A percentile compares a stretch with the other conserved stretches of the same genome.
Conservation (phyloP, 1,139 yeast species). For the Suhomyces bolitotheri region DNA sequence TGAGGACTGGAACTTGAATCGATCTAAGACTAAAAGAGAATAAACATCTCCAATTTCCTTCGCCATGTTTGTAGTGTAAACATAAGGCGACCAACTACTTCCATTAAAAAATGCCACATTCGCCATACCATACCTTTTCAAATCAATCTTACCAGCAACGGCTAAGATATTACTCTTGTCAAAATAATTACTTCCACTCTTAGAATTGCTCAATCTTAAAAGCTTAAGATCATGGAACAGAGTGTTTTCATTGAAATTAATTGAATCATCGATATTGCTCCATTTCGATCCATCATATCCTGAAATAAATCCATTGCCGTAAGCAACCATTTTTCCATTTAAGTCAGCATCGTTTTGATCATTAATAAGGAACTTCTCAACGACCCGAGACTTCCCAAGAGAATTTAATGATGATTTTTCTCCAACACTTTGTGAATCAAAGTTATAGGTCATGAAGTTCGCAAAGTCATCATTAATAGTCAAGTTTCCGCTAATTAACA, state of each 20-base stretch:
- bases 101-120: conserved; percentile 76
- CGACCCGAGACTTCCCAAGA: conserved; percentile 39
- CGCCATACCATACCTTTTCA: conserved; percentile 56
- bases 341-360: conserved; percentile 43
- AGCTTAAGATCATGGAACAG: conserved; percentile 44
- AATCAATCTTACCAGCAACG: conserved; percentile 60
- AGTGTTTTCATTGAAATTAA: conserved; percentile 31
- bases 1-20: conserved; percentile 40
- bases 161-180: conserved; percentile 50
- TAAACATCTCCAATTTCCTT: conserved; percentile 33
- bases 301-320: conserved; percentile 51
- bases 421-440: conserved; percentile 33
- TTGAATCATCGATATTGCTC: conserved; percentile 40
- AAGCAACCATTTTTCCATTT: conserved; percentile 52
- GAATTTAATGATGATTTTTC: conserved; percentile 24
- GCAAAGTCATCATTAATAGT: conserved; percentile 35
- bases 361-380: conserved; percentile 49
- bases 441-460: conserved; percentile 55
- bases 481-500: conserved; percentile 66
- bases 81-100: conserved; percentile 68
- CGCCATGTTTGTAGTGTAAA: conserved; percentile 29
- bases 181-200: conserved; percentile 33
- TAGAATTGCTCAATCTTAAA: conserved; percentile 31
- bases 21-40: conserved; percentile 39
- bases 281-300: conserved; percentile 54